Percentiles rank a stretch among this genome's conserved stretches.
Evolutionary conservation across 371 early-diverging fungal genomes (phyloP).

Genomic region (Homolaphlyctis polyrhiza): DNA sequence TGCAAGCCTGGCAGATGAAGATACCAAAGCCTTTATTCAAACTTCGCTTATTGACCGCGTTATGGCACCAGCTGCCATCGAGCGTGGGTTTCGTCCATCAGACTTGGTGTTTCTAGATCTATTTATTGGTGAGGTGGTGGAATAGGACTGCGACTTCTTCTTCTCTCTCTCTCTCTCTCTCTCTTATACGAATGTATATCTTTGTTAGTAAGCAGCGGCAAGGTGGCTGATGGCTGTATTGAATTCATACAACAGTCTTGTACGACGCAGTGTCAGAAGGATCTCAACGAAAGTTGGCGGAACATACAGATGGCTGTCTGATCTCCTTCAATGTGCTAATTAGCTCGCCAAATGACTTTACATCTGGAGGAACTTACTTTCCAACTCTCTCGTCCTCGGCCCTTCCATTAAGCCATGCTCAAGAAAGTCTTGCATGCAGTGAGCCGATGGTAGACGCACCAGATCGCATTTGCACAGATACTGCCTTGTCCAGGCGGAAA

Average conservation of each 20-base stretch:
- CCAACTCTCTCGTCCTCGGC: constrained; percentile 21
- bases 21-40: not conserved
- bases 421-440: too few relatives aligned
- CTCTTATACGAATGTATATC: too few relatives aligned
- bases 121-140: constrained; percentile 53
- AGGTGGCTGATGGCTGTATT: not conserved
- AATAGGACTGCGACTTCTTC: not conserved
- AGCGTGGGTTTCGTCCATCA: constrained; percentile 20
- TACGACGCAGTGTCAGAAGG: constrained; percentile 2
- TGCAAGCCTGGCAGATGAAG: not conserved
- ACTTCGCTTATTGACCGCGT: constrained; percentile 20
- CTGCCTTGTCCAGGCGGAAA: too few relatives aligned
- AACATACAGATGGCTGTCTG: constrained; percentile 59
- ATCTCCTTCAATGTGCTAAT: constrained; percentile 53
- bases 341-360: constrained; percentile 46
- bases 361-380: constrained; percentile 57
- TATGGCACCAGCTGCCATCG: constrained; percentile 16
- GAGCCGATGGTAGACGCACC: too few relatives aligned
- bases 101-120: constrained; percentile 54
- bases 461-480: too few relatives aligned
- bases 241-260: not conserved
- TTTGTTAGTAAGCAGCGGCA: too few relatives aligned
- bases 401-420: too few relatives aligned
- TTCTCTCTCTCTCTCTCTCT: not conserved
- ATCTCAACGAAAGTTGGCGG: constrained; percentile 38